Base-by-base conservation (phyloP, 345 rosid species). In the Salix dunnii region DNA sequence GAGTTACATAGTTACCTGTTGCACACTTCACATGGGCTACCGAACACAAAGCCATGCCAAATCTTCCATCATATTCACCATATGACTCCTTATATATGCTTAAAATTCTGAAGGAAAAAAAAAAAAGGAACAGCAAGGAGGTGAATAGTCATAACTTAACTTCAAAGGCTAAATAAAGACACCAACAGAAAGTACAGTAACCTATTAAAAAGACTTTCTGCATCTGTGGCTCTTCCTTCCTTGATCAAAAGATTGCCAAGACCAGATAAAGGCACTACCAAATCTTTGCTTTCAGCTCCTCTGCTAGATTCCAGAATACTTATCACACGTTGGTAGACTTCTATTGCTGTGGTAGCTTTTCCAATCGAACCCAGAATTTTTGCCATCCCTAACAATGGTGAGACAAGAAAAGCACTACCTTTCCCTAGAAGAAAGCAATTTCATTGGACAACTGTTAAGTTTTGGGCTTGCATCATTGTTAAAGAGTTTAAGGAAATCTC, bases 21-120 rank as follows among this genome's bases (percentile, higher is more conserved):
- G 94, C 88, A 74, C 97, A 92, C 83, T 90, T 92, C 46, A 86
- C 88, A 82, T 82, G 91, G 70, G 93, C 97, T 55, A 94, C 82
- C 36, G 97, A 91, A 83, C 95, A 89, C 89, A 92, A 82, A 71
- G 91, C 97, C 86, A 90, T 84, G 55, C 94, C 97, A 81, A 86
- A 89, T 83, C 94, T 89, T 81, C 94, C 97, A 81, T 91, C 94
- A 48, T 81, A 83, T 78, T 88, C 86, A 71, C 95, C 97, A 70
- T 91, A 88, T 73, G 81, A 14, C 67, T 89, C 86, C 64, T 73
- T 82, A 79, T 92, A 89, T 81, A 92, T 92, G 78, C 84, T 84
- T 60, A 91, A 23, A 76, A 92, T 86, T 82, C 97, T 92, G 71
- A 1, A 35, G 14, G 14, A 23, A 77, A 69, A 67, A 27, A 60